A percentile compares a stretch with the other conserved stretches of the same genome.
Conservation (phyloP, 495 filamentous ascomycete species). For the Durotheca rogersii region DNA sequence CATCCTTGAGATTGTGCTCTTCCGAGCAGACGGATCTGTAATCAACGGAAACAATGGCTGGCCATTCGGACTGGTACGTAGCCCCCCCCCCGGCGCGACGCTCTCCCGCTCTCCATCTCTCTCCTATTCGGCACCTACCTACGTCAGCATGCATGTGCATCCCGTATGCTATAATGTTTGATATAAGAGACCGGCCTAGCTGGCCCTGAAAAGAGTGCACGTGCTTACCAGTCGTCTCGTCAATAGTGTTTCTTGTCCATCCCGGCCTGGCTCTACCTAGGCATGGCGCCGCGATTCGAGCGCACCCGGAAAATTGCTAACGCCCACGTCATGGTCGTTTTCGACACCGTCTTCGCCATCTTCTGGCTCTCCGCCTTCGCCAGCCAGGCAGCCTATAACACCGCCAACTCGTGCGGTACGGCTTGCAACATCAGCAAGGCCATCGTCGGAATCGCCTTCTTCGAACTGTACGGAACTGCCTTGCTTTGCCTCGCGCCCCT, state of each 20-base stretch:
- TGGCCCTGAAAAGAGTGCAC: neutral
- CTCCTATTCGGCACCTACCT: neutral
- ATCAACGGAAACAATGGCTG: conserved; percentile 71
- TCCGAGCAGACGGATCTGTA: conserved; percentile 58
- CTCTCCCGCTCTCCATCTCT: no score
- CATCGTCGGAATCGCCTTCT: conserved; percentile 73
- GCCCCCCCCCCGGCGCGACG: no score
- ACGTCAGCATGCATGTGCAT: neutral
- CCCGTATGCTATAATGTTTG: neutral
- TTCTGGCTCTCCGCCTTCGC: conserved; percentile 87
- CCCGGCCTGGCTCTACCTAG: conserved; percentile 79
- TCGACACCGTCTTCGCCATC: conserved; percentile 72
- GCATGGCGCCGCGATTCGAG: conserved; percentile 80
- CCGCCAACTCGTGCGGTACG: conserved; percentile 48
- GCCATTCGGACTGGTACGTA: conserved; percentile 75
- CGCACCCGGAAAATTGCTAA: conserved; percentile 77
- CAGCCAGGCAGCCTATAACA: conserved; percentile 67
- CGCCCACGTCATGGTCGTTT: conserved; percentile 73
- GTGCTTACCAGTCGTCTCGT: conserved; percentile 6
- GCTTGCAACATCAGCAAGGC: conserved; percentile 74
- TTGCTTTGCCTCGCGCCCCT: no score
- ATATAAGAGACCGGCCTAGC: no score
- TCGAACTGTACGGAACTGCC: conserved; percentile 75
- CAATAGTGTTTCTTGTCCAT: conserved; percentile 80
- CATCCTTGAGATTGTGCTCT: conserved; percentile 71